A percentile compares a stretch with the other conserved stretches of the same genome.
These are phyloP conservation scores for Mycena olivaceomarginata DNA, from an alignment of 768 basidiomycete species.

Conservation along the genomic window DNA sequence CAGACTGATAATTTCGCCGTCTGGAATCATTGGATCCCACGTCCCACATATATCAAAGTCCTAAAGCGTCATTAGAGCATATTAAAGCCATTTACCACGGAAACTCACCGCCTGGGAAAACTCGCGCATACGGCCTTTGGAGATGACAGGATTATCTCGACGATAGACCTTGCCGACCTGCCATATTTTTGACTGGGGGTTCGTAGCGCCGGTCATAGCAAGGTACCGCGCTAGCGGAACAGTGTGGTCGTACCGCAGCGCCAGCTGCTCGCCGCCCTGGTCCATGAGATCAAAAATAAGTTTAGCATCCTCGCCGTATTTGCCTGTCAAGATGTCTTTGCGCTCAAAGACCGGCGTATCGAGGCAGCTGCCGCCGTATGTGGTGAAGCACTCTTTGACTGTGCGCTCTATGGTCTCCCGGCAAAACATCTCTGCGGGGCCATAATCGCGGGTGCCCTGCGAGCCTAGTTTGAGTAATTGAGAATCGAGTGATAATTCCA, in stretches of 20 bases:
- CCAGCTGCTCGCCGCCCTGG: conserved; percentile 97
- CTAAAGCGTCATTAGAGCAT: conserved; percentile 61
- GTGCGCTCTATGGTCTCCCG: conserved; percentile 93
- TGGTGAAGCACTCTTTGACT: conserved; percentile 91
- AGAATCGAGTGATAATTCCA: conserved; percentile 13
- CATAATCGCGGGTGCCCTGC: conserved; percentile 96
- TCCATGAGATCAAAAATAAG: conserved; percentile 98
- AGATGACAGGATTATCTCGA: conserved; percentile 97
- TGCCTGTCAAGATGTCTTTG: conserved; percentile 95
- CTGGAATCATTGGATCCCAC: conserved; percentile 98
- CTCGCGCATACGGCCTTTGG: conserved; percentile 98
- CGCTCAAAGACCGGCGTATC: conserved; percentile 99
- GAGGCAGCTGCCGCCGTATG: conserved; percentile 92
- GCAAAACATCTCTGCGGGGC: conserved; percentile 93
- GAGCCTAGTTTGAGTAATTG: conserved; percentile 45
- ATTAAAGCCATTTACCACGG: background rate
- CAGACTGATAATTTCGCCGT: conserved; percentile 92
- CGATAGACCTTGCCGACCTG: conserved; percentile 99
- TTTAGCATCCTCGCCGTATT: conserved; percentile 98
- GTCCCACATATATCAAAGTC: conserved; percentile 96
- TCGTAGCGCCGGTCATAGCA: conserved; percentile 94
- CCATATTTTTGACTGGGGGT: conserved; percentile 89
- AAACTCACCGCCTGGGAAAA: conserved; percentile 94
- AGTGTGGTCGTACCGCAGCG: conserved; percentile 96
- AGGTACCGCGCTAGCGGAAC: conserved; percentile 97